Evolutionary conservation across 2,329 filamentous ascomycete species (phyloP), one percentile per base, ranked within the genome.

Genomic region (Grosmannia serpens): DNA sequence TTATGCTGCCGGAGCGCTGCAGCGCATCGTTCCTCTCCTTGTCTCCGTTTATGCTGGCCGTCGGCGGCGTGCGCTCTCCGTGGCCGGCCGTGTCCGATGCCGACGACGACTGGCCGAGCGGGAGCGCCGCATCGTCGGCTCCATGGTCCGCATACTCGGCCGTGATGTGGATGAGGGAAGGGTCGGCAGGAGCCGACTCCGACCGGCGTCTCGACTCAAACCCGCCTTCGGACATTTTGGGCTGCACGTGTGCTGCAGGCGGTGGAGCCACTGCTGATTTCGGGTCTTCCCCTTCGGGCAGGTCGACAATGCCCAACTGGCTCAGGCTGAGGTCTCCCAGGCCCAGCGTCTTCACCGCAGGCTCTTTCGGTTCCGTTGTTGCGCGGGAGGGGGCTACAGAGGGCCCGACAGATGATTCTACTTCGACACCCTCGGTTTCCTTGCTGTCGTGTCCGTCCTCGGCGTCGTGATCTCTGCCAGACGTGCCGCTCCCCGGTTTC

Each of bases 251-350:
- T 35, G 56, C 38, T 15, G 53, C 33, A 4, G 53, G 24, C 4
- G 49, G 53, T 3, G 46, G 6, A n/a, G 27, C n/a, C 22, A 35
- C 31, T 15, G 51, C 52, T 53, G 26, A n/a, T 41, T 58, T 38
- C 4, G 55, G 49, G 15, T 59, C 58, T 22, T 71, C 65, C 74
- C 79, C 17, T 27, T 53, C 52, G 7, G 75, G 74, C n/a, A 75
- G 68, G 55, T 89, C 86, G 13, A 78, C 71, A 58, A 97, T 88
- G 38, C 92, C 92, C 49, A 97, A 77, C 67, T 96, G 89, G 66
- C 89, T 91, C 59, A 97, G 79, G 69, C 89, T 95, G 53, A 99
- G 76, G 67, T 96, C 89, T 6, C 94, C 94, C 66, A 84, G 84
- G 15, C 94, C 94, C 55, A 99, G 77, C 1, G 94, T 97, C 67